Percentiles rank a stretch among this genome's conserved stretches.
phyloP scores from a whole-genome alignment of 345 rosid genomes.

The Xanthoceras sorbifolium region DNA sequence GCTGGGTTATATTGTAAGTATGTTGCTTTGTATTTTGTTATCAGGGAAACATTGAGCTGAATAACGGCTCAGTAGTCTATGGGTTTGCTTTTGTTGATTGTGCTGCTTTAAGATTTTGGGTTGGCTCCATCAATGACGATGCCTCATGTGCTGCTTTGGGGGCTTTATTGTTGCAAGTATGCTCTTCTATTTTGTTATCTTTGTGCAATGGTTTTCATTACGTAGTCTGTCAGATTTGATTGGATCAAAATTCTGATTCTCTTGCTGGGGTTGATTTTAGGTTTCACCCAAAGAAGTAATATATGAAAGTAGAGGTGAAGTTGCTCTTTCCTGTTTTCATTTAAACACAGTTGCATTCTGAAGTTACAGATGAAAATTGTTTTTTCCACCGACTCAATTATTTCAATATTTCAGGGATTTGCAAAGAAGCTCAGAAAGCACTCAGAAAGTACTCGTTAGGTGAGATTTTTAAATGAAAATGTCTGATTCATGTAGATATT shows the following conservation, averaged over 20 bases:
- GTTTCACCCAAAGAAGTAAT: constrained; percentile 92
- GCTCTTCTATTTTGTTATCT: constrained; percentile 26
- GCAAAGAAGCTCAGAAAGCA: constrained; percentile 83
- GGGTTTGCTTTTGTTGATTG: constrained; percentile 99
- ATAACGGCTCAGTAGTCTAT: constrained; percentile 51
- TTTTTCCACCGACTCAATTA: background rate
- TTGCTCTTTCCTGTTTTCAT: constrained; percentile 22
- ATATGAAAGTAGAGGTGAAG: constrained; percentile 73
- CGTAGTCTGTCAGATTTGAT: constrained; percentile 1
- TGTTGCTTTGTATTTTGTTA: constrained; percentile 20
- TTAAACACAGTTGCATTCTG: background rate
- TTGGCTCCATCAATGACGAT: constrained; percentile 77
- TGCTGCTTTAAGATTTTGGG: constrained; percentile 88
- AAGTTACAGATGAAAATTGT: constrained; percentile 3
- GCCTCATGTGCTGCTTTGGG: constrained; percentile 82
- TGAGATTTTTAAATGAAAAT: constrained; percentile 26
- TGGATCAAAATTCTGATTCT: constrained; percentile 21
- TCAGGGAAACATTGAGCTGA: constrained; percentile 52
- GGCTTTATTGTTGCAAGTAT: constrained; percentile 91
- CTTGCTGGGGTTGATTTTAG: constrained; percentile 38
- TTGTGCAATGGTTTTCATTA: background rate
- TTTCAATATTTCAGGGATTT: constrained; percentile 63
- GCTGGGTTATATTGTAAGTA: constrained; percentile 9
- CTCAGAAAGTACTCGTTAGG: constrained; percentile 76
- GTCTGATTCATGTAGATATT: background rate